Conservation (phyloP, 2,329 filamentous ascomycete genomes). For the Niveomyces coronatus region DNA sequence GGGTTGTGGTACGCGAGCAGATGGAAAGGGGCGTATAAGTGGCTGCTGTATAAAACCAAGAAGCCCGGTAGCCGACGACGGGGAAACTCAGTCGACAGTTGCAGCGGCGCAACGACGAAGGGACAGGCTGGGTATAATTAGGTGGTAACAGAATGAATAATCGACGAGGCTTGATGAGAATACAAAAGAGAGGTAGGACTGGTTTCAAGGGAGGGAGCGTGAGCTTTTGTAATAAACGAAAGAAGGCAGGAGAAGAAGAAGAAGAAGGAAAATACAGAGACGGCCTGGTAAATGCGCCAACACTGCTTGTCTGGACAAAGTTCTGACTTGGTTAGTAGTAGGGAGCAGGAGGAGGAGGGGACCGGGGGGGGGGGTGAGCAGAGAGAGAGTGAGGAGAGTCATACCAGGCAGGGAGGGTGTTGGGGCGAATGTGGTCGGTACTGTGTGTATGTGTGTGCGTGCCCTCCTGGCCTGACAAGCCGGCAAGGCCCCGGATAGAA, state of each 20-base stretch:
- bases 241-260: constrained; percentile 5
- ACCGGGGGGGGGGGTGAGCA: neutral
- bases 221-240: constrained; percentile 17
- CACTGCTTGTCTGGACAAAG: constrained; percentile 5
- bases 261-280: constrained; percentile 6
- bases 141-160: constrained; percentile 12
- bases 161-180: constrained; percentile 5
- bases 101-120: constrained; percentile 4
- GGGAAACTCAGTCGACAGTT: neutral
- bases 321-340: too few species aligned
- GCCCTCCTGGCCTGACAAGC: constrained; percentile 6
- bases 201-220: constrained; percentile 13
- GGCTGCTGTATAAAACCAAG: constrained; percentile 1
- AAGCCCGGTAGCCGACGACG: neutral
- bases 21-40: constrained; percentile 11
- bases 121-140: constrained; percentile 16
- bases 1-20: neutral
- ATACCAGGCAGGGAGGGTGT: constrained; percentile 7
- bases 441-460: too few species aligned
- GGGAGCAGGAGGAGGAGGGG: too few species aligned
- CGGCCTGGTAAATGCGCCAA: constrained; percentile 3
- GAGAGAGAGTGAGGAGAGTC: constrained; percentile 1
- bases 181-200: constrained; percentile 9
- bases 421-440: constrained; percentile 6
- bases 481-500: neutral